phyloP scores from a whole-genome alignment of 2,329 filamentous ascomycete genomes.

The Colletotrichum neosansevieriae region DNA sequence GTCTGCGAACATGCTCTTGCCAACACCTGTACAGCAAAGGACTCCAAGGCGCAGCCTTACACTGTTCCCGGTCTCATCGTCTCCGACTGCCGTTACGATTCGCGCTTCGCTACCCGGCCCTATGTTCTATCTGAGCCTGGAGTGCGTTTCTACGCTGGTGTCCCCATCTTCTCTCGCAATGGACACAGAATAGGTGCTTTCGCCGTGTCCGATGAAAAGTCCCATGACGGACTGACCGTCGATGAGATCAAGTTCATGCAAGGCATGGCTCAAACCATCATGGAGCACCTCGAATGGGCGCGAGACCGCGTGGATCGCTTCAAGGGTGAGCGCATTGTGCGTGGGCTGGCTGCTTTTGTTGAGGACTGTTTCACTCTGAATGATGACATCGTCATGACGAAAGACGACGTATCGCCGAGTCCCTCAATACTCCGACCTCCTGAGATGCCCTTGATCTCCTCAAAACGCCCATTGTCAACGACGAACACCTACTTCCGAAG shows the following conservation, averaged over 20 bases:
- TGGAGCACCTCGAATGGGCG: slow-evolving; percentile 71
- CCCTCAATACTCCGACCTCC: slow-evolving; percentile 26
- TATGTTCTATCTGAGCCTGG: slow-evolving; percentile 49
- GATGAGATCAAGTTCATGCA: slow-evolving; percentile 66
- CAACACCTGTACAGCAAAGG: slow-evolving; percentile 44
- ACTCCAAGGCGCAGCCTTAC: slow-evolving; percentile 45
- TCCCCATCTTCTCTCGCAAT: slow-evolving; percentile 68
- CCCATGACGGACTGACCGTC: slow-evolving; percentile 61
- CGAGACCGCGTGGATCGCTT: slow-evolving; percentile 64
- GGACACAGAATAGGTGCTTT: slow-evolving; percentile 71
- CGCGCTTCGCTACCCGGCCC: slow-evolving; percentile 48
- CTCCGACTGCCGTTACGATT: slow-evolving; percentile 47
- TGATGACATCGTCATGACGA: slow-evolving; percentile 10
- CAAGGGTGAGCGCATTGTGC: slow-evolving; percentile 65
- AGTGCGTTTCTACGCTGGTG: slow-evolving; percentile 56
- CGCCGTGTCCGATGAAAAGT: slow-evolving; percentile 69
- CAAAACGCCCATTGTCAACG: slow-evolving; percentile 21
- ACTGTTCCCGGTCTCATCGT: slow-evolving; percentile 47
- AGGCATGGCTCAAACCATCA: slow-evolving; percentile 67
- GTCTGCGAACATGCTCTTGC: slow-evolving; percentile 49
- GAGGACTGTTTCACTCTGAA: slow-evolving; percentile 57
- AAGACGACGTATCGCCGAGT: slow-evolving; percentile 26
- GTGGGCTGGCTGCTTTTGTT: slow-evolving; percentile 66
- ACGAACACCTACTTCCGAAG: slow-evolving; percentile 31
- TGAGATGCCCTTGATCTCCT: slow-evolving; percentile 27